A percentile compares a stretch with the other conserved stretches of the same genome.
These are phyloP conservation scores for Ulmus americana DNA, from an alignment of 331 rosid species.

Conservation along the genomic window DNA sequence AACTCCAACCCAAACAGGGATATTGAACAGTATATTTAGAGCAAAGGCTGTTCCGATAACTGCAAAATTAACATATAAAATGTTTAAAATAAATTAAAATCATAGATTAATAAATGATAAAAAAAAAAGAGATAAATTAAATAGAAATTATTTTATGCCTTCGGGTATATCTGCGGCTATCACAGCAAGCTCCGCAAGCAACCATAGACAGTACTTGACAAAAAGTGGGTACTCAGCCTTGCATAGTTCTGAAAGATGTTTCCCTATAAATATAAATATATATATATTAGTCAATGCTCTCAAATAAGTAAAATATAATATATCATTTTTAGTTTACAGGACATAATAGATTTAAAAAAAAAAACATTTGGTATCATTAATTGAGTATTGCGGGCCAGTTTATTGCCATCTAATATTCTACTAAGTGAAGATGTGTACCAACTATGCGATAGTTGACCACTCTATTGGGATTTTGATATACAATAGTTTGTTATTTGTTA, in stretches of 20 bases:
- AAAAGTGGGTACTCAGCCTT: conserved; percentile 66
- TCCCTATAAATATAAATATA: conserved; percentile 35
- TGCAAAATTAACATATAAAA: conserved; percentile 20
- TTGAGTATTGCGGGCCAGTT: too few relatives aligned
- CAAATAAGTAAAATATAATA: too few relatives aligned
- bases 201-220: conserved; percentile 70
- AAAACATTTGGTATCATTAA: too few relatives aligned
- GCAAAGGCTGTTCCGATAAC: conserved; percentile 81
- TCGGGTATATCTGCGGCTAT: conserved; percentile 94
- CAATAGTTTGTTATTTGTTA: too few relatives aligned
- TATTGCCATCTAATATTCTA: too few relatives aligned
- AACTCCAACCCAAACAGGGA: conserved; percentile 91
- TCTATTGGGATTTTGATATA: too few relatives aligned
- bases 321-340: too few relatives aligned
- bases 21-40: conserved; percentile 55
- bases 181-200: conserved; percentile 52
- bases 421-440: too few relatives aligned
- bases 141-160: conserved; percentile 26
- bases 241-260: conserved; percentile 80
- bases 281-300: too few relatives aligned
- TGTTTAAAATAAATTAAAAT: too few relatives aligned
- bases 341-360: too few relatives aligned
- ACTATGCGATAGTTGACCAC: too few relatives aligned
- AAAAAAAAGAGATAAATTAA: background rate
- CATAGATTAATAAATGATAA: background rate